Evolutionary conservation across 805 yeast genomes (phyloP).

Genomic region (Wickerhamiella australiensis): DNA sequence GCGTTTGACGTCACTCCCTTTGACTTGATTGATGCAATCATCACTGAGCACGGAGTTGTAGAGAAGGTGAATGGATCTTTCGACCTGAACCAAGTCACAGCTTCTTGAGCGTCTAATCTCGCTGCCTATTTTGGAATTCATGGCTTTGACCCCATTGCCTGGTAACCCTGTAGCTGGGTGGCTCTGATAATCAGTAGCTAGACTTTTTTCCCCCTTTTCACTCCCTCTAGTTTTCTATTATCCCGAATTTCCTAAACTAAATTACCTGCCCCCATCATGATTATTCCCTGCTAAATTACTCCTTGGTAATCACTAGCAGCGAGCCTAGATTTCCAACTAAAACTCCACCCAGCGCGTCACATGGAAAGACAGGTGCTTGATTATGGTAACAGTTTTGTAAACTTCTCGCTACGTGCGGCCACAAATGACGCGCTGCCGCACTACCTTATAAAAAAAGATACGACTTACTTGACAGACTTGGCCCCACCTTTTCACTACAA

Average conservation of each 20-base stretch:
- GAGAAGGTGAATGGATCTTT: slow-evolving; percentile 30
- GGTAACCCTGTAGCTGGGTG: too few species aligned
- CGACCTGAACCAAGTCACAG: background rate
- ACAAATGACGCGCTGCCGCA: slow-evolving; percentile 24
- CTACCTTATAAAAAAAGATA: slow-evolving; percentile 46
- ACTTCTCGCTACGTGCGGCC: slow-evolving; percentile 41
- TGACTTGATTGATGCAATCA: slow-evolving; percentile 70
- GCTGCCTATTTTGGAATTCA: background rate
- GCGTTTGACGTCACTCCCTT: slow-evolving; percentile 90
- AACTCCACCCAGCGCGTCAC: background rate
- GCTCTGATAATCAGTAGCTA: too few species aligned
- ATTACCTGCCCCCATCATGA: too few species aligned
- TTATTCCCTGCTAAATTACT: too few species aligned
- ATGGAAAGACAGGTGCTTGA: slow-evolving; percentile 35
- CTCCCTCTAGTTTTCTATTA: too few species aligned
- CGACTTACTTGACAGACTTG: slow-evolving; percentile 45
- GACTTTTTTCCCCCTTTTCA: too few species aligned
- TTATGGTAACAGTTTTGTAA: slow-evolving; percentile 61
- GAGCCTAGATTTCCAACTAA: background rate
- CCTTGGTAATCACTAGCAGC: background rate
- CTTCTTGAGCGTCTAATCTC: background rate
- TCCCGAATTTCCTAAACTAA: too few species aligned
- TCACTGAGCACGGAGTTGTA: slow-evolving; percentile 63
- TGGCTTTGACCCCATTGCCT: background rate
- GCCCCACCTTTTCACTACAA: slow-evolving; percentile 55